Evolutionary conservation across 2,329 filamentous ascomycete genomes (phyloP), one percentile per base, ranked within the genome.

Genomic region (Ophiostoma piceae): DNA sequence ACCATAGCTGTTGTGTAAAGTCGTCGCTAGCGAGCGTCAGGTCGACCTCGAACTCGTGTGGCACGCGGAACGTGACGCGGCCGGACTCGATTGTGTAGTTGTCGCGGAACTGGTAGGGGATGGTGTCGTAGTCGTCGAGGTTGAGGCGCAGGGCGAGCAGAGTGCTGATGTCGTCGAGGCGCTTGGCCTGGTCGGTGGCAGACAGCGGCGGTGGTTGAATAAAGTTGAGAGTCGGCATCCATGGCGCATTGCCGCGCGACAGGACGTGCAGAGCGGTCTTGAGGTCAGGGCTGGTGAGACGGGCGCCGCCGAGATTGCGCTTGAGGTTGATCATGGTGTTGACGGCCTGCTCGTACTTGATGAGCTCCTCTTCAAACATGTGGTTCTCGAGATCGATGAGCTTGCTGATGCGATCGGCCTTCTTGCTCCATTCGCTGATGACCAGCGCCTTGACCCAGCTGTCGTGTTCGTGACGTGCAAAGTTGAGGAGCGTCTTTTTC

Each of bases 401-500:
- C 78, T 90, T 92, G 80, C 90, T 91, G 74, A 98, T 91, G 74
- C 91, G 88, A 54, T 88, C 84, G 43, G 90, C 88, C 77, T 91
- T 90, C 76, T 91, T 86, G 77, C 91, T 92, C 95, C 95, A 99
- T 79, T 95, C 90, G 1, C 91, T 88, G 66, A 99, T 89, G 29
- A 99, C 92, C 26, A 97, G 84, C 8, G 94, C 87, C 80, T 99
- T 98, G 78, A 96, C 92, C 83, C 96, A 98, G 80, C 92, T 92
- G 39, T 90, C 88, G 76, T 97, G 90, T 76, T 90, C 87, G 29
- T 88, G 86, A 77, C 94, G 90, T 9, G 91, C 88, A 80, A 95
- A 96, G 62, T 91, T 87, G 71, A 97, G 79, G 68, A 97, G 79
- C 47, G 83, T 80, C 37, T 87, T 80, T 79, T 97, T 97, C 80